A percentile compares a stretch with the other conserved stretches of the same genome.
phyloP scores from a whole-genome alignment of 2,329 filamentous ascomycete genomes.

The Epichloe sibirici region DNA sequence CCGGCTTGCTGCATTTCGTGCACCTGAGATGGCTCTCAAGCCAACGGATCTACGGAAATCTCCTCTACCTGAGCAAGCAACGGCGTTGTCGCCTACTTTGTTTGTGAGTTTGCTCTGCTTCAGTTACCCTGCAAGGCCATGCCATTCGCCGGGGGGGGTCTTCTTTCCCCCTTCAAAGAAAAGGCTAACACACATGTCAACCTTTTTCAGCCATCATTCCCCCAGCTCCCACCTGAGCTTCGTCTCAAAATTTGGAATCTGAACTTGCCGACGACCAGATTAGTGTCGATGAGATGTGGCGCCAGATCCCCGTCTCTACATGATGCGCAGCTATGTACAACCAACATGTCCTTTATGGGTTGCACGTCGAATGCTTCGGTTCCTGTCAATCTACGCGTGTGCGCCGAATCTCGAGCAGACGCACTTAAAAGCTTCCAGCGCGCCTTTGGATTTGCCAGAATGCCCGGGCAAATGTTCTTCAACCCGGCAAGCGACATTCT shows the following conservation, averaged over 20 bases:
- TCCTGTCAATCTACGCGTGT: constrained; percentile 33
- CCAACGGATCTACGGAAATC: background rate
- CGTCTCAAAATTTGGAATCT: constrained; percentile 35
- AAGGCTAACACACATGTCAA: background rate
- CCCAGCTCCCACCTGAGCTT: constrained; percentile 32
- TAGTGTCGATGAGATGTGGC: constrained; percentile 32
- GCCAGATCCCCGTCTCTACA: constrained; percentile 16
- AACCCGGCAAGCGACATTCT: constrained; percentile 30
- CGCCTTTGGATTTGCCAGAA: constrained; percentile 29
- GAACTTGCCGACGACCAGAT: constrained; percentile 28
- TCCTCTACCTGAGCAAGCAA: background rate
- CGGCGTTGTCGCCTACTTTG: background rate
- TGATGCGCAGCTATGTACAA: constrained; percentile 3
- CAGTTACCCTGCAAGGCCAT: background rate
- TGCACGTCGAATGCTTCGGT: constrained; percentile 30
- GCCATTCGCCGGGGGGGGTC: background rate
- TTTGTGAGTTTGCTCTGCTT: constrained; percentile 6
- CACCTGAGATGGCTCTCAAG: constrained; percentile 1
- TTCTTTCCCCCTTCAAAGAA: background rate
- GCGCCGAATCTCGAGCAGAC: constrained; percentile 33
- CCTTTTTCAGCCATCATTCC: constrained; percentile 27
- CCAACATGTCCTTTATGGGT: constrained; percentile 15
- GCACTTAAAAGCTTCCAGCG: constrained; percentile 28
- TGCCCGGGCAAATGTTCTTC: constrained; percentile 30
- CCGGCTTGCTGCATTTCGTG: constrained; percentile 1